Evolutionary conservation across 805 yeast genomes (phyloP), one percentile per base, ranked within the genome.

Genomic region (Hanseniaspora pseudoguilliermondii): DNA sequence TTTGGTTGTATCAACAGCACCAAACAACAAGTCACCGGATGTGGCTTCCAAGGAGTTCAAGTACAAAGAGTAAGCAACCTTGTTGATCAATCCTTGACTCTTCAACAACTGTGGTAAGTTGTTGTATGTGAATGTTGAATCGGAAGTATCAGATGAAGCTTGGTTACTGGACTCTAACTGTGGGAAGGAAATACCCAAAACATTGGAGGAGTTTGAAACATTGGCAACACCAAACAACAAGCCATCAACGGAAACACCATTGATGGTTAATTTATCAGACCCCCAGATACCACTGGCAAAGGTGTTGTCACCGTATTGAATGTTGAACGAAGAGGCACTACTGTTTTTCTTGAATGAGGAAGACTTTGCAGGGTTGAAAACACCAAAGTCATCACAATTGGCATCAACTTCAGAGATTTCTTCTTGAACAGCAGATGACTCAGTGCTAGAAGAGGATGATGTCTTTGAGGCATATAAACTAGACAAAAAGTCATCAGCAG

Each of bases 211-310:
- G 59, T 77, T 76, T 4, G 83, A 75, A 34, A 65, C 64, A 61
- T 77, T 76, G 16, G 80, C 86, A 38, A 84, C 74, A 11, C 88
- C 95, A 65, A 85, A 73, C 16, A 82, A 75, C 47, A 81, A 69
- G 57, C 71, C 67, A 0, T 68, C 59, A 18, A 85, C 71, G 2
- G 73, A 66, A 18, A 71, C 64, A 50, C 73, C 76, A 46, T 77
- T 79, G 56, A 84, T 61, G 0, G 59, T 54, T 9, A 86, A 72
- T 38, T 72, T 69, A 62, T 85, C 93, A 51, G 71, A 64, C 34
- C 86, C 91, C 76, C 78, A 80, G 11, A 61, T 54, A 18, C 83
- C 84, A 5, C 59, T 50, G 20, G 80, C 79, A 57, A 65, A 71
- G 13, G 72, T 65, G 20, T 70, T 66, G 58, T 76, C 80, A 27